These are phyloP conservation scores for Posidonia oceanica DNA, from an alignment of 116 monocot species.

Conservation along the genomic window DNA sequence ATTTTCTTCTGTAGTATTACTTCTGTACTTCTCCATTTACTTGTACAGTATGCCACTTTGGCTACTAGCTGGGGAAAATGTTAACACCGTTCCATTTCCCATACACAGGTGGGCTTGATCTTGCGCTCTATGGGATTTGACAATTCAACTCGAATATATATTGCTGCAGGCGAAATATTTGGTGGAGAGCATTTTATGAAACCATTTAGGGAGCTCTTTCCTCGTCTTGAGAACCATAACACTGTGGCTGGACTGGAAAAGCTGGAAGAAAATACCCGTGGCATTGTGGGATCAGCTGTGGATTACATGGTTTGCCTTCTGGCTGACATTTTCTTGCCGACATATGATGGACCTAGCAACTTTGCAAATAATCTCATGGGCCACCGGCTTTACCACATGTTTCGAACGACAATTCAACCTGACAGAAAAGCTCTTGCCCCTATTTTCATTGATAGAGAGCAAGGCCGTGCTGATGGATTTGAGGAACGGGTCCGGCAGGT, in stretches of 20 bases:
- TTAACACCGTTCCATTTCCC: slow-evolving; percentile 1
- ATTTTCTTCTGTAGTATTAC: too few species aligned
- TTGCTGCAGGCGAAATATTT: slow-evolving; percentile 88
- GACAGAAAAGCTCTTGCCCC: slow-evolving; percentile 80
- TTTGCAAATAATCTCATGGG: slow-evolving; percentile 98
- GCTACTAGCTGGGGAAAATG: neutral
- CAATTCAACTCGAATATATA: slow-evolving; percentile 76
- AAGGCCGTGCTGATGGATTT: slow-evolving; percentile 43
- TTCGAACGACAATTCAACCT: slow-evolving; percentile 76
- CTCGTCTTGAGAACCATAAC: slow-evolving; percentile 77
- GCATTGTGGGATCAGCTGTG: slow-evolving; percentile 79
- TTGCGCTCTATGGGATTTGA: slow-evolving; percentile 78
- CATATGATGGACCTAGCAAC: slow-evolving; percentile 99
- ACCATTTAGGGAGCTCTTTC: slow-evolving; percentile 71
- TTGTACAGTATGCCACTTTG: too few species aligned
- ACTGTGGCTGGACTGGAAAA: slow-evolving; percentile 39
- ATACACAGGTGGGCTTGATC: slow-evolving; percentile 76
- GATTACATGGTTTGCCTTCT: slow-evolving; percentile 99
- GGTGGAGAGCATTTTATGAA: slow-evolving; percentile 96
- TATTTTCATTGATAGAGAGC: slow-evolving; percentile 74
- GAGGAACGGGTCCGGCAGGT: slow-evolving; percentile 50
- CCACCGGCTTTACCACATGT: slow-evolving; percentile 90
- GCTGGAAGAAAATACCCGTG: slow-evolving; percentile 48
- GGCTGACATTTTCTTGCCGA: slow-evolving; percentile 91
- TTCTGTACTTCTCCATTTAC: too few species aligned